phyloP scores from a whole-genome alignment of 768 basidiomycete genomes.

The Rhodotorula sphaerocarpa region DNA sequence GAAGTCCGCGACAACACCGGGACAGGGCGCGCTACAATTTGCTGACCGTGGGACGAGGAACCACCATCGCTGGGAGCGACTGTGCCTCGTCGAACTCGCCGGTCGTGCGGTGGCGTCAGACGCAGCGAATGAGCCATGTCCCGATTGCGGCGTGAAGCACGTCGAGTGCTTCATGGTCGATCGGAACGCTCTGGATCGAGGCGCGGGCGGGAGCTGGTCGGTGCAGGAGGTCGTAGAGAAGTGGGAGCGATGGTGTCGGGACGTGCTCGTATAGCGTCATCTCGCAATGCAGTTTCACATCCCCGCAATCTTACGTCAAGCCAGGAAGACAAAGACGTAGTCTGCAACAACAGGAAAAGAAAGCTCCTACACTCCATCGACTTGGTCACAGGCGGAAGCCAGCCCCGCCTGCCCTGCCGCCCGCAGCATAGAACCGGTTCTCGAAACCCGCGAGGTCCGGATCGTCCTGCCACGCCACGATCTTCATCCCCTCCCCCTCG shows the following conservation, averaged over 20 bases:
- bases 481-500: background rate
- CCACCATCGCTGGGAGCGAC: constrained; percentile 27
- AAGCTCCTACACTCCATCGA: too few relatives aligned
- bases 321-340: too few relatives aligned
- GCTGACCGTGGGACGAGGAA: background rate
- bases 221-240: constrained; percentile 17
- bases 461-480: constrained; percentile 26
- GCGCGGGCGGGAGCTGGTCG: constrained; percentile 1
- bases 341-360: too few relatives aligned
- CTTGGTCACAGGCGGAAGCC: constrained; percentile 18
- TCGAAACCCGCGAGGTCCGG: constrained; percentile 27
- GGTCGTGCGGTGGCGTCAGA: background rate
- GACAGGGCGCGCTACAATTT: background rate
- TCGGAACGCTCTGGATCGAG: background rate
- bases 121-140: background rate
- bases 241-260: constrained; percentile 24
- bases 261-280: constrained; percentile 3
- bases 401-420: constrained; percentile 15
- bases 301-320: too few relatives aligned
- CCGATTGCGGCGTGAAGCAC: constrained; percentile 18
- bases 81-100: constrained; percentile 26
- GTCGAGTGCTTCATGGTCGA: constrained; percentile 21
- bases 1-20: background rate
- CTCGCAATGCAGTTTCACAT: too few relatives aligned
- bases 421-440: constrained; percentile 22